Base-by-base conservation (phyloP, 768 basidiomycete species). In the Phylloporus sp. region DNA sequence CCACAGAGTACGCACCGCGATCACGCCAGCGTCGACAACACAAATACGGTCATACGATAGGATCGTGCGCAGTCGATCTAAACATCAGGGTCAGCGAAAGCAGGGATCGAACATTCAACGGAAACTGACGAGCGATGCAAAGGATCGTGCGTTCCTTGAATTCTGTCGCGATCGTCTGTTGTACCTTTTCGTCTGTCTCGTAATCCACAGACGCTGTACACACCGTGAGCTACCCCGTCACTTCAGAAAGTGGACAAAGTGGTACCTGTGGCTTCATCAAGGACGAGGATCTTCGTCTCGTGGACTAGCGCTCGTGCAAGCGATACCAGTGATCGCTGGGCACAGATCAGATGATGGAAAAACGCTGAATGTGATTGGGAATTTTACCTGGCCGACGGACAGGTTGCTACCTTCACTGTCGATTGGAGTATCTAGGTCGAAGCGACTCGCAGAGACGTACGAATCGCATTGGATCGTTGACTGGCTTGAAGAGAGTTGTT, bases 291-390 rank as follows among this genome's bases (percentile, higher is more conserved):
- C 61, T 80, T 84, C 11, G 85, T 76, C 60, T 92, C 79, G 56
- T 92, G 89, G 27, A 95, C 92, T 21, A 96, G 68, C 0, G 93
- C 94, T 27, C 94, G 76, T 14, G 94, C 94, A 24, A 95, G 75
- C 3, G 88, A 90, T 17, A 95, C 86, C 26, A 95, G 71, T 9
- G 84, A 88, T 20, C 91, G 77, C 80, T 92, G 54, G 52, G 40
- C 39, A 75, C 73, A 80, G 78, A 23, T 50, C 5, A 50, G n/a
- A 33, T 24, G 31, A 28, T 10, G 9, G 36, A 13, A 6, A 35
- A 27, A 17, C 4, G 29, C 2, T 1, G 10, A 31, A 21, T 1
- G 20, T 6, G 10, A n/a, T 5, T n/a, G 20, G 8, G 15, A 40
- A 14, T n/a, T 6, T 21, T 33, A 58, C 57, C 49, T 59, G 57